Base-by-base conservation (phyloP, 2,329 filamentous ascomycete species). In the Dactylellina cionopaga region DNA sequence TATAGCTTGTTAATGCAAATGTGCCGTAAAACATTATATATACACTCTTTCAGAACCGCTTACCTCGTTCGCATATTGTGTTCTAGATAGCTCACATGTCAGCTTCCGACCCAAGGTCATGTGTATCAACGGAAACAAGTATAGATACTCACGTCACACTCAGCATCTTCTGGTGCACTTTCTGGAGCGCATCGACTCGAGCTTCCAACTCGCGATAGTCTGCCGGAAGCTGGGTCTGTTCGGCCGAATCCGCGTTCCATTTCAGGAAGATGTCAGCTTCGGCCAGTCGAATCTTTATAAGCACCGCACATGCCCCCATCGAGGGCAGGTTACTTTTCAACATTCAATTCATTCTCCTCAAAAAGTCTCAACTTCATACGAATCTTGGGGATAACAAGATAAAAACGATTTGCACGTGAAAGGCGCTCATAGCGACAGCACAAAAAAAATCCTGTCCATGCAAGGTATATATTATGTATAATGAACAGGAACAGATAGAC, bases 141-240 rank as follows among this genome's bases (percentile, higher is more conserved):
- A 25, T 33, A 9, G 11, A 68, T 60, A 87, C 90, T 83, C 84
- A 96, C 91, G 95, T 99, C 80, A 98, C 95, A 77, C 92, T 88
- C 75, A 99, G 88, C 85, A 99, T 91, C 85, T 96, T 96, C 84
- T 96, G 92, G 82, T 99, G 95, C 71, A 96, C 95, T 80, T 91
- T 89, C 85, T 96, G 98, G 80, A 99, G 85, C 70, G 95, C 95
- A 87, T 99, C 95, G 79, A 98, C 92, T 76, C 94, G 90, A 87
- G 97, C 97, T 87, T 99, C 95, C 74, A 99, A 90, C 82, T 98
- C 93, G 80, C 97, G 91, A 83, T 99, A 99, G 83, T 98, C 95
- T 77, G 93, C 90, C 46, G 95, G 95, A 43, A 99, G 91, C 83
- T 98, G 90, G 75, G 95, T 99, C 92, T 96, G 78, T 74, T 72